Base-by-base conservation (phyloP, 129 eudicot species). In the Lonicera japonica region DNA sequence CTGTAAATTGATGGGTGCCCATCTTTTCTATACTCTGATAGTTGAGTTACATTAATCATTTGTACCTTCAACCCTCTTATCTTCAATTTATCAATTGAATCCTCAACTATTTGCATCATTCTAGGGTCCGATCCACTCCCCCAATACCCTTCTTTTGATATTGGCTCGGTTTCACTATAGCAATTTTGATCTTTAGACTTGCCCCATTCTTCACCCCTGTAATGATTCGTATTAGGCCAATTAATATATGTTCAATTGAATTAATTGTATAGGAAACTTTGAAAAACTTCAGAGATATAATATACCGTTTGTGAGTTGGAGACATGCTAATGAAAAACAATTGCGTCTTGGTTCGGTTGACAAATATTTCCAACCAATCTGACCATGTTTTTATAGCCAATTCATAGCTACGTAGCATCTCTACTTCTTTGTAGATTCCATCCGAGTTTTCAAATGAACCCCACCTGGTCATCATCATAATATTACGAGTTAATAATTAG, bases 121-220 rank as follows among this genome's bases (percentile, higher is more conserved):
- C 67, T 72, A 5, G 94, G 94, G 67, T 84, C 89, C 10, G 94
- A 68, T 29, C 87, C 94, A 8, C 55, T 53, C 45, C 96, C 94
- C 19, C 56, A 54, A 64, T 88, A 88, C 12, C 82, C 94, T 24
- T 77, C 77, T 66, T 82, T 56, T 4, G 47, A 17, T 19, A 89
- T 85, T 54, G 69, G 51, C n/a, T 82, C 70, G 0, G 85, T 82
- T 65, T 89, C 96, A 22, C 56, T 65, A 50, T 85, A 79, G 67
- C 96, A 89, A 5, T 73, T 89, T 46, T 40, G 73, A 18, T 67
- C 83, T 2, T n/a, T 34, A 16, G 79, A 55, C 51, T 70, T 75
- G 56, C 95, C 96, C 96, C 96, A 89, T 58, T 89, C 96, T 54
- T 68, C 73, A 8, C 81, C 88, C 81, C 96, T 88, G 68, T 54